Conservation (phyloP, 306 rosid genomes). For the Oxytropis ochrocephala region DNA sequence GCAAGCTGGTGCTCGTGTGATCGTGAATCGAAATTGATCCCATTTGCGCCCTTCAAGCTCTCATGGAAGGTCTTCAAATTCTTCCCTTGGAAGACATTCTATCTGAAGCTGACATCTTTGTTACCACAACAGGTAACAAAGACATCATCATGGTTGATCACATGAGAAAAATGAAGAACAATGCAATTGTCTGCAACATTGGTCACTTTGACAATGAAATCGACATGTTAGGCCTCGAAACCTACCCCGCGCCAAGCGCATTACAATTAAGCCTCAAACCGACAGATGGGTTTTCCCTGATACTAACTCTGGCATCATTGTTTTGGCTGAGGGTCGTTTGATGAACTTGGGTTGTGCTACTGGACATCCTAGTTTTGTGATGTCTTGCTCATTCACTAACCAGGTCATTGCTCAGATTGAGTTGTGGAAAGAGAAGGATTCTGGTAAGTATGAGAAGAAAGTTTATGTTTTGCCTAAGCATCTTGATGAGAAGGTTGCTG, state of each 20-base stretch:
- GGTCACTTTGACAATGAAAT: constrained; percentile 98
- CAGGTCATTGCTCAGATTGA: constrained; percentile 97
- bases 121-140: constrained; percentile 96
- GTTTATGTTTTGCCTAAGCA: constrained; percentile 91
- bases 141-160: constrained; percentile 80
- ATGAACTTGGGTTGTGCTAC: constrained; percentile 99
- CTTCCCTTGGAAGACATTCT: constrained; percentile 56
- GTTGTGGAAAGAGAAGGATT: constrained; percentile 75
- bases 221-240: constrained; percentile 77
- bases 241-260: constrained; percentile 72
- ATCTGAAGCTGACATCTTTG: constrained; percentile 72
- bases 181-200: constrained; percentile 90
- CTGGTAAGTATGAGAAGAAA: constrained; percentile 84
- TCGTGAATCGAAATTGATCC: constrained; percentile 95
- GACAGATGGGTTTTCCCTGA: constrained; percentile 98
- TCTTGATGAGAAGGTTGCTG: constrained; percentile 95
- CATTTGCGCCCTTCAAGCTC: constrained; percentile 95
- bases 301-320: constrained; percentile 55
- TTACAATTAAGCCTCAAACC: constrained; percentile 90
- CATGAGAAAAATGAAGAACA: constrained; percentile 98
- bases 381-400: constrained; percentile 98
- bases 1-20: constrained; percentile 91
- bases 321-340: constrained; percentile 89
- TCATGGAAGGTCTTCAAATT: constrained; percentile 87
- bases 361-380: constrained; percentile 97